Conservation (phyloP, 2,329 filamentous ascomycete genomes). For the Xylaria arbuscula region DNA sequence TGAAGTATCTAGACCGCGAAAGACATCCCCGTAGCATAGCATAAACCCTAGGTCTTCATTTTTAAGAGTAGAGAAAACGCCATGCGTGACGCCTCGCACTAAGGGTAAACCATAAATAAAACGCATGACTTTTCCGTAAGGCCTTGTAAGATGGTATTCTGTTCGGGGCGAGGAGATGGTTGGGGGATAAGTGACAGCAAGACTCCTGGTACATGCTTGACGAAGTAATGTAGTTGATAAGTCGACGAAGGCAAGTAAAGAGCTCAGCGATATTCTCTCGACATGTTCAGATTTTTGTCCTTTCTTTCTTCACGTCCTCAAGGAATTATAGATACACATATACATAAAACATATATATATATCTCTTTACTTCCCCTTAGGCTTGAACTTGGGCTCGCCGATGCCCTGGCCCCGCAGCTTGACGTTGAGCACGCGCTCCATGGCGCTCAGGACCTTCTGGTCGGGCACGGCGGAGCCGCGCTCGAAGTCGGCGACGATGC, state of each 20-base stretch:
- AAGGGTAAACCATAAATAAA: too few relatives aligned
- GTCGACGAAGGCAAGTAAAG: not conserved
- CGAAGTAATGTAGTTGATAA: not conserved
- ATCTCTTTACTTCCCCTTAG: slow-evolving; percentile 70
- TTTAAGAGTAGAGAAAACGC: too few relatives aligned
- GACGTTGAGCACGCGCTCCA: slow-evolving; percentile 88
- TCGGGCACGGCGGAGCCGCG: slow-evolving; percentile 80
- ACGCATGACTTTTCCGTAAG: too few relatives aligned
- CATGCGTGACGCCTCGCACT: too few relatives aligned
- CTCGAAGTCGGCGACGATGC: slow-evolving; percentile 87
- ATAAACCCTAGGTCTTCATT: not conserved
- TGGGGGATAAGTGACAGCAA: too few relatives aligned
- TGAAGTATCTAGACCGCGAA: slow-evolving; percentile 9
- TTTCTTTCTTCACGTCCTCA: not conserved
- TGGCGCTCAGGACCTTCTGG: slow-evolving; percentile 80
- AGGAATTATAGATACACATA: not conserved
- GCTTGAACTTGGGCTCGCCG: slow-evolving; percentile 81
- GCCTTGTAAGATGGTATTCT: not conserved
- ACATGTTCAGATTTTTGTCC: not conserved
- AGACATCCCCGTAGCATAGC: not conserved
- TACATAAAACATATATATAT: not conserved
- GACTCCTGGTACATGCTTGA: slow-evolving; percentile 26
- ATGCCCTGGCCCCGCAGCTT: slow-evolving; percentile 89
- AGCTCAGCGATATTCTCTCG: not conserved
- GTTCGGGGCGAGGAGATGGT: not conserved